phyloP scores from a whole-genome alignment of 208 protist species.

The Histomonas meleagridis region DNA sequence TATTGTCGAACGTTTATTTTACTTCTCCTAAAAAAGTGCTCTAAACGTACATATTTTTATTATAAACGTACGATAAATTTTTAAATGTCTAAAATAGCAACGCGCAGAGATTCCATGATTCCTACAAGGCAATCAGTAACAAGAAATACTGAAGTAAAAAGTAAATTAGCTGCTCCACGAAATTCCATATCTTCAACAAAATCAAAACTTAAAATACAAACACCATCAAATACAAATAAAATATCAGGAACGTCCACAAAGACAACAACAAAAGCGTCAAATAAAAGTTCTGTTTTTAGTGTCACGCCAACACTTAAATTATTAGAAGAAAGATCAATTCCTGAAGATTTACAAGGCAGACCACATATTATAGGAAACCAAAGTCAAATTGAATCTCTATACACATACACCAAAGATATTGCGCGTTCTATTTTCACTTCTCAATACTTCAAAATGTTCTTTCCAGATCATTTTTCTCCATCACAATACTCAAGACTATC shows the following conservation, averaged over 20 bases:
- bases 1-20: too few relatives aligned
- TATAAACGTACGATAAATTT: too few relatives aligned
- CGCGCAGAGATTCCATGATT: too few relatives aligned
- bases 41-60: too few relatives aligned
- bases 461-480: background rate
- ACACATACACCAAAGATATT: background rate
- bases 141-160: background rate
- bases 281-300: background rate
- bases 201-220: background rate
- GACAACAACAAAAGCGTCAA: too few relatives aligned
- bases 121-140: too few relatives aligned
- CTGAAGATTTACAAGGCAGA: background rate
- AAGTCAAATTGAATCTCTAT: background rate
- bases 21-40: too few relatives aligned
- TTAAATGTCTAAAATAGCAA: too few relatives aligned
- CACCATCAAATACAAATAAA: background rate
- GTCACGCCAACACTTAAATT: background rate
- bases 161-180: background rate
- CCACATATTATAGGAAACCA: background rate
- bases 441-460: background rate
- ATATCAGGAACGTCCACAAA: background rate
- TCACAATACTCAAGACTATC: background rate
- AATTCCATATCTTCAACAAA: background rate
- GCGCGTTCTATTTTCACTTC: background rate
- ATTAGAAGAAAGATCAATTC: background rate